These are phyloP conservation scores for Colletotrichum sp. DNA, from an alignment of 2,329 filamentous ascomycete species.

Conservation along the genomic window DNA sequence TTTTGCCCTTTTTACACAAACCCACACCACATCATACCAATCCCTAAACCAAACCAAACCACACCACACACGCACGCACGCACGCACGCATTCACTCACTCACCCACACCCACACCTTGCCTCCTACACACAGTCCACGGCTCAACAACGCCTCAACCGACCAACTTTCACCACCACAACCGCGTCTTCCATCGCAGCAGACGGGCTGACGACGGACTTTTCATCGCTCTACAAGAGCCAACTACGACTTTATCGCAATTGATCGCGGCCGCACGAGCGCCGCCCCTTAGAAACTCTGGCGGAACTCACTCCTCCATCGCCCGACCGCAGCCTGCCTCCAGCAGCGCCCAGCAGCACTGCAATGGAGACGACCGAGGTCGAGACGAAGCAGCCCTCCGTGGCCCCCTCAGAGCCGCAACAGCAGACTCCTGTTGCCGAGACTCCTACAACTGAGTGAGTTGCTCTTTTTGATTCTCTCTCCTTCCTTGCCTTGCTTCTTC, in stretches of 20 bases:
- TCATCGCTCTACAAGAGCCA: neutral
- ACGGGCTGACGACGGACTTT: neutral
- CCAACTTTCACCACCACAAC: neutral
- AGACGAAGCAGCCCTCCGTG: conserved; percentile 19
- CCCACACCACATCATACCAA: neutral
- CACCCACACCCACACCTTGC: neutral
- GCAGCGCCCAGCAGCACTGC: neutral
- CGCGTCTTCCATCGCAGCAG: neutral
- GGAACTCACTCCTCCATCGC: neutral
- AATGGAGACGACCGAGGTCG: conserved; percentile 18
- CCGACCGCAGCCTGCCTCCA: neutral
- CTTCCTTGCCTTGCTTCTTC: neutral
- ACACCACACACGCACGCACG: neutral
- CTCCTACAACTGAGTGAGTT: conserved; percentile 15
- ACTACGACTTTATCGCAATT: neutral
- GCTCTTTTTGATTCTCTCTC: neutral
- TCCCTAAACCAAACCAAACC: neutral
- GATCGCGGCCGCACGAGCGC: neutral
- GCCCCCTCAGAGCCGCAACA: conserved; percentile 13
- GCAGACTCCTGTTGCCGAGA: conserved; percentile 11
- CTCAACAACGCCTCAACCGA: neutral
- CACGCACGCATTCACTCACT: neutral
- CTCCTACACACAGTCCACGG: neutral
- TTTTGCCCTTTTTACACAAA: conserved; percentile 5
- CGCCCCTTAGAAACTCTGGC: neutral